A percentile compares a stretch with the other conserved stretches of the same genome.
Evolutionary conservation across 225 moss, liverwort and hornwort species (phyloP).

Genomic region (Physcomitrellopsis africana): DNA sequence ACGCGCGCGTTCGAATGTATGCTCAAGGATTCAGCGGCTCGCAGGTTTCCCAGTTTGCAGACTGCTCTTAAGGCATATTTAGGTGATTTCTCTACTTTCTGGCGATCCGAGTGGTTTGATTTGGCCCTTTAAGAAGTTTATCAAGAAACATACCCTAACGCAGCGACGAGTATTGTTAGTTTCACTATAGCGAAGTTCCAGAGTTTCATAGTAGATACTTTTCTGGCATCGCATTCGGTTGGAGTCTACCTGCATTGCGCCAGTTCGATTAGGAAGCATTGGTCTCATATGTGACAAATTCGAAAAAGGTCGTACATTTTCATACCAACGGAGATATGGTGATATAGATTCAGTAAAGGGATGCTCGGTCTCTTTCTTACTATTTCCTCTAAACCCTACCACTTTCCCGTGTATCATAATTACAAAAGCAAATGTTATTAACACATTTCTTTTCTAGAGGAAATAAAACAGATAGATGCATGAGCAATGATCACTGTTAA

Average conservation of each 20-base stretch:
- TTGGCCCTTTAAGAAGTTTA: neutral
- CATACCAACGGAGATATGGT: too few species aligned
- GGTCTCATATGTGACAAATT: too few species aligned
- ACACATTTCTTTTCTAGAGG: too few species aligned
- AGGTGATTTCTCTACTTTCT: constrained; percentile 38
- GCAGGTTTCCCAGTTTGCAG: constrained; percentile 65
- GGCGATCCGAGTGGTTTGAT: neutral
- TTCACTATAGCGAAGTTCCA: neutral
- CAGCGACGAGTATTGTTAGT: neutral
- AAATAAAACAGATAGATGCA: too few species aligned
- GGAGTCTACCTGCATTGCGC: constrained; percentile 12
- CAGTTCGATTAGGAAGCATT: neutral
- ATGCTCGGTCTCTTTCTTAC: too few species aligned
- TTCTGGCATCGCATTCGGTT: neutral
- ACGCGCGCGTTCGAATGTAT: constrained; percentile 91
- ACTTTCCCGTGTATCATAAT: too few species aligned
- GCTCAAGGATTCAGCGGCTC: constrained; percentile 80
- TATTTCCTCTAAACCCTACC: too few species aligned
- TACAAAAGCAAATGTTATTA: too few species aligned
- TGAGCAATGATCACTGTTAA: neutral
- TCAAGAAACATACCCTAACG: constrained; percentile 6
- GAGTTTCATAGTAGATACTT: neutral
- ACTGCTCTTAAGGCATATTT: constrained; percentile 75
- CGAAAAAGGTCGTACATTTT: too few species aligned
- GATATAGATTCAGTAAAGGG: too few species aligned